phyloP scores from a whole-genome alignment of 306 rosid species.

The Fagus crenata region DNA sequence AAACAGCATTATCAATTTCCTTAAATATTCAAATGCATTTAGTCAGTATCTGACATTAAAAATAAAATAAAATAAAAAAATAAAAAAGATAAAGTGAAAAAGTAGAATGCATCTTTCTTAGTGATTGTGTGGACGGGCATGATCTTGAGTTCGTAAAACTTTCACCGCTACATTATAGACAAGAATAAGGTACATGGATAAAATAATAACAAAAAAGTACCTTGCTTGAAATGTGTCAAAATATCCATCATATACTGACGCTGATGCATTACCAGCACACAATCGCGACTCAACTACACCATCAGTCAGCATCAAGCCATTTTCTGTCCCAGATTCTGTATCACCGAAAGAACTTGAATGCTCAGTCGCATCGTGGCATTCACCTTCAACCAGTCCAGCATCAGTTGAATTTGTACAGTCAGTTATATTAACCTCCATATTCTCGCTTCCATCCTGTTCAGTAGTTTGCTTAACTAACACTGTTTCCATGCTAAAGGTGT shows the following conservation, averaged over 20 bases:
- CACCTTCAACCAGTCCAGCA: slow-evolving; percentile 35
- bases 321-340: slow-evolving; percentile 52
- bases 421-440: slow-evolving; percentile 53
- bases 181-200: not conserved
- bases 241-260: slow-evolving; percentile 38
- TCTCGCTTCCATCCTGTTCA: slow-evolving; percentile 29
- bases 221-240: slow-evolving; percentile 42
- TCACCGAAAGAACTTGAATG: slow-evolving; percentile 74
- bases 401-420: slow-evolving; percentile 28
- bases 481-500: slow-evolving; percentile 28
- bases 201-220: slow-evolving; percentile 39
- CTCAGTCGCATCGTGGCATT: slow-evolving; percentile 44
- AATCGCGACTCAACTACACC: slow-evolving; percentile 58
- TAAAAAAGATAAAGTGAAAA: not conserved
- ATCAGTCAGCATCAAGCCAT: slow-evolving; percentile 40
- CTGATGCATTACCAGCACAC: slow-evolving; percentile 23
- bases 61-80: too few relatives aligned
- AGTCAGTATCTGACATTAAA: too few relatives aligned
- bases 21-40: too few relatives aligned
- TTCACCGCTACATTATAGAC: not conserved
- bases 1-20: too few relatives aligned
- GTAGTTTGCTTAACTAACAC: slow-evolving; percentile 22
- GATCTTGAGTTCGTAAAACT: not conserved
- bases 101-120: not conserved
- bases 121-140: not conserved